phyloP scores from a whole-genome alignment of 495 filamentous ascomycete genomes.

The Penicillium cinerascens region DNA sequence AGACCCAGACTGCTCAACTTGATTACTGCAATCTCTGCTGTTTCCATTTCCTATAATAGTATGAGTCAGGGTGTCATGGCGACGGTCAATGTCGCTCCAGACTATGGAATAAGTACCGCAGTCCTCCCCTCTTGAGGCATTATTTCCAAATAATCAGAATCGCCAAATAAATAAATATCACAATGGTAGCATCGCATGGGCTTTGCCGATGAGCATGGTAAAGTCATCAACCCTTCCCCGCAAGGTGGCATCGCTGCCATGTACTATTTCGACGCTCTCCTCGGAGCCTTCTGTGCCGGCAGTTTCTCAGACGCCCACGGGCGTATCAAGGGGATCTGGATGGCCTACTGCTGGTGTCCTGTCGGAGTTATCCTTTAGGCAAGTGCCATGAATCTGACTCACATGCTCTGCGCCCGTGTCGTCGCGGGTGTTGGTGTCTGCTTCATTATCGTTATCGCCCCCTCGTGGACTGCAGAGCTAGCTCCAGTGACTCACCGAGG shows the following conservation, averaged over 20 bases:
- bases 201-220: constrained; percentile 28
- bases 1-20: constrained; percentile 37
- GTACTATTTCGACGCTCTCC: constrained; percentile 49
- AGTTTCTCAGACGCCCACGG: constrained; percentile 46
- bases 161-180: constrained; percentile 3
- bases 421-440: constrained; percentile 53
- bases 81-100: constrained; percentile 51
- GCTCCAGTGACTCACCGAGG: constrained; percentile 3
- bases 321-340: constrained; percentile 44
- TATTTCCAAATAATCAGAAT: not conserved
- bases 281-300: constrained; percentile 48
- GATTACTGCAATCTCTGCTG: constrained; percentile 48
- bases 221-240: constrained; percentile 45
- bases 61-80: constrained; percentile 59
- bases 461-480: constrained; percentile 36
- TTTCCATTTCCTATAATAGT: constrained; percentile 40
- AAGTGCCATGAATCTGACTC: constrained; percentile 43
- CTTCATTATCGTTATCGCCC: constrained; percentile 51
- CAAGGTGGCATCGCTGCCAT: constrained; percentile 55
- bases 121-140: constrained; percentile 1
- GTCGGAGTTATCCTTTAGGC: constrained; percentile 43
- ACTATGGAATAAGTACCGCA: constrained; percentile 38
- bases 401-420: constrained; percentile 52
- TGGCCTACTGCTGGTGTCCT: constrained; percentile 40
- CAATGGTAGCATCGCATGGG: constrained; percentile 34